phyloP scores from a whole-genome alignment of 805 yeast genomes.

The Sungouiozyma intestinalis region DNA sequence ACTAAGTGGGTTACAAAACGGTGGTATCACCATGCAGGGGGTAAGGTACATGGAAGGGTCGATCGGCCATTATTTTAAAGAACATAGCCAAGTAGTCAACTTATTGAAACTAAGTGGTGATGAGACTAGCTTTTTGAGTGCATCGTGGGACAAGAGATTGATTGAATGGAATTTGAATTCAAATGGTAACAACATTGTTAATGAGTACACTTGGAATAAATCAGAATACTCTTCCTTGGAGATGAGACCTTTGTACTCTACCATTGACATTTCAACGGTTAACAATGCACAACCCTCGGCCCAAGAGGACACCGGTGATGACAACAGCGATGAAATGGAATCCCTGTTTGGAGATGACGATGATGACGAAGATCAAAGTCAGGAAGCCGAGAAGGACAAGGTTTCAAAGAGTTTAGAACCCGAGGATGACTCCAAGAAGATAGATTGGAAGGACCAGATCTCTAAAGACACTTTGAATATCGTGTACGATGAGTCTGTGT shows the following conservation, averaged over 20 bases:
- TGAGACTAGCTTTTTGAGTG: constrained; percentile 63
- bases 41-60: constrained; percentile 75
- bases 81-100: constrained; percentile 67
- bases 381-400: constrained; percentile 4
- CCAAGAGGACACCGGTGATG: constrained; percentile 4
- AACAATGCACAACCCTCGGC: constrained; percentile 18
- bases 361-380: constrained; percentile 26
- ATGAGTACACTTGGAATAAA: constrained; percentile 43
- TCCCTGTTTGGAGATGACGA: constrained; percentile 53
- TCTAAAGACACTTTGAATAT: constrained; percentile 17
- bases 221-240: constrained; percentile 76
- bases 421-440: constrained; percentile 3
- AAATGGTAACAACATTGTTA: constrained; percentile 43
- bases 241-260: constrained; percentile 49
- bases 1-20: constrained; percentile 67
- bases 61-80: constrained; percentile 59
- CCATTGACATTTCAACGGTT: constrained; percentile 33
- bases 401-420: too few species aligned
- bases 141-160: constrained; percentile 82
- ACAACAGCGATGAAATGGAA: constrained; percentile 39
- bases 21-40: constrained; percentile 81
- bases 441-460: constrained; percentile 12
- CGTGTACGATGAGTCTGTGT: constrained; percentile 39
- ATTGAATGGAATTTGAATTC: constrained; percentile 72
- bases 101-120: constrained; percentile 49